Base-by-base conservation (phyloP, 371 early-diverging fungal genomes). In the Synchytrium microbalum region DNA sequence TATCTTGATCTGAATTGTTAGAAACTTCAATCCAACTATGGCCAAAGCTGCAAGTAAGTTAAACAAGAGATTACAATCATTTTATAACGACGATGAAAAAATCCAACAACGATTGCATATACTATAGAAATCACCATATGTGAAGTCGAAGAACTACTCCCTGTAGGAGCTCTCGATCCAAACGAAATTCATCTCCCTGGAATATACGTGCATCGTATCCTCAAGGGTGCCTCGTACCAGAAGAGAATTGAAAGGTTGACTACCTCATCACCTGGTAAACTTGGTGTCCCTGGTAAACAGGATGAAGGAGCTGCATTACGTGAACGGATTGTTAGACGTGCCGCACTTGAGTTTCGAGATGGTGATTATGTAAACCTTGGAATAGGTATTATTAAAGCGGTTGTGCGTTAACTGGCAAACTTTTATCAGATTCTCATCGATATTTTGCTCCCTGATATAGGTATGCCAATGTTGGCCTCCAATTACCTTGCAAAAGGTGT, bases 81-180 rank as follows among this genome's bases (percentile, higher is more conserved):
- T n/a, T n/a, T n/a, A n/a, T n/a, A n/a, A n/a, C n/a, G n/a, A n/a
- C n/a, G n/a, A 78, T 79, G 79, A 84, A 81, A 33, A 79, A 75
- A 58, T 84, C 79, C 5, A 80, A 75, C 46, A 82, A n/a, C n/a
- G n/a, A n/a, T n/a, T n/a, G n/a, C n/a, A n/a, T n/a, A n/a, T n/a
- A n/a, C n/a, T n/a, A n/a, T n/a, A n/a, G n/a, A 79, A 67, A 76
- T 83, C 65, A 79, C 81, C 19, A 82, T 88, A 54, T 87, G 83
- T 57, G 88, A 88, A 63, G 88, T 86, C 29, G 88, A 88, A 67
- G 86, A 87, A 67, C 74, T 88, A 54, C 87, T 88, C 13, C 83
- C 83, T 0, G 80, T 82, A n/a, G 88, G 88, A 28, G 64, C 73
- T 38, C 66, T 88, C 27, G 67, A 72, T n/a, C 86, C 87, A 46